Evolutionary conservation across 2,329 filamentous ascomycete species (phyloP), one percentile per base, ranked within the genome.

Genomic region (Arthroderma uncinatum): DNA sequence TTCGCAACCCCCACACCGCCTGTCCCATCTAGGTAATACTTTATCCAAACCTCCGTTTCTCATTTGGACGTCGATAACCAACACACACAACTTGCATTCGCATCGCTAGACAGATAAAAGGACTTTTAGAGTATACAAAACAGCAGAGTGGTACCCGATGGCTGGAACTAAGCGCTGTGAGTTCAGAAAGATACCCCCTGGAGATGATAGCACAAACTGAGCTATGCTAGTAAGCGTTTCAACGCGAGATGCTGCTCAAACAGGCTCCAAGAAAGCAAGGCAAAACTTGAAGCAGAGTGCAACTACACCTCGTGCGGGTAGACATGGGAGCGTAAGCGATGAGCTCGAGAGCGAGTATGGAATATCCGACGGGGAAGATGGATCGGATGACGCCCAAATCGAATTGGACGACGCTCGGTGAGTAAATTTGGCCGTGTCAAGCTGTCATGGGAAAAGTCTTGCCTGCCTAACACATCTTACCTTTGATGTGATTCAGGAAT

Each of bases 331-430:
- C 25, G 23, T 33, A 33, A 50, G 25, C n/a, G 47, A 50, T 50
- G 12, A 16, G 6, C 14, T 50, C 25, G 28, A 14, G 5, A 50
- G 47, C 8, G 47, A 50, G n/a, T n/a, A 30, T 16, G 47, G 16
- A 9, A 25, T 33, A 23, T 53, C 50, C 16, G 50, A 53, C 9
- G 48, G 42, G 9, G 47, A 56, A n/a, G 58, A 56, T 4, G 36
- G 21, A 1, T 57, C 58, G 16, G 40, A 59, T n/a, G 57, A 58
- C 25, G 59, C 50, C 21, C 23, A 48, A 5, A 42, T 37, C 25
- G 61, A 40, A n/a, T 21, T 57, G 33, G 58, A 60, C 39, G 57
- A 54, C 12, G 58, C 57, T n/a, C 60, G 54, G 60, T 60, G 55
- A 36, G 47, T 33, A 52, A 4, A 19, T 16, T 2, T 52, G 21